Evolutionary conservation across 1,284 basidiomycete genomes (phyloP).

Genomic region (Cryptococcus hybrid): DNA sequence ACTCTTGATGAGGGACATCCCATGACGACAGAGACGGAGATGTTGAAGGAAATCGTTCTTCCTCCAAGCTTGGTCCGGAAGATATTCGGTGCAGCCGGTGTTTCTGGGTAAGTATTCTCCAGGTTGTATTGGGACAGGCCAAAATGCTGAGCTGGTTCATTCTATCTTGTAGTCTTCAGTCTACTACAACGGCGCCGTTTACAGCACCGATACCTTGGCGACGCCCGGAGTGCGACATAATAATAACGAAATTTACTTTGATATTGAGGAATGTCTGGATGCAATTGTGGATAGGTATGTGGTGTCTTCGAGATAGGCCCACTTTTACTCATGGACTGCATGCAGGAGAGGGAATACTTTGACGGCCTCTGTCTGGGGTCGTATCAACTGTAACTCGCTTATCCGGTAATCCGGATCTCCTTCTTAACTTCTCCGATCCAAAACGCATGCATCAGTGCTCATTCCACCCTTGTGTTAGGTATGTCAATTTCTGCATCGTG

Average conservation of each 20-base stretch:
- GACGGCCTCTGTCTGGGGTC: conserved; percentile 71
- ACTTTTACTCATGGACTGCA: not conserved
- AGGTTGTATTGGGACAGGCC: not conserved
- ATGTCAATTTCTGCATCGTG: conserved; percentile 29
- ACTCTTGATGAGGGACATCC: conserved; percentile 92
- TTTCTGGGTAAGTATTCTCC: conserved; percentile 51
- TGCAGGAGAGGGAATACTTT: conserved; percentile 70
- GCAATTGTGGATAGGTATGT: conserved; percentile 78
- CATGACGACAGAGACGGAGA: conserved; percentile 88
- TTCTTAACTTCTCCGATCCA: conserved; percentile 75
- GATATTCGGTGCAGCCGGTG: conserved; percentile 63
- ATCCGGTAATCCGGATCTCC: conserved; percentile 81
- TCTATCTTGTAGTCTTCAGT: conserved; percentile 40
- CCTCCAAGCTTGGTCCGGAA: conserved; percentile 83
- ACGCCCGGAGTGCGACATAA: conserved; percentile 75
- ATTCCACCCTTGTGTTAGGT: conserved; percentile 91
- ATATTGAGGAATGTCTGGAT: conserved; percentile 79
- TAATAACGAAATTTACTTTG: conserved; percentile 92
- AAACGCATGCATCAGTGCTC: conserved; percentile 71
- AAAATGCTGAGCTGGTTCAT: not conserved
- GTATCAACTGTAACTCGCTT: conserved; percentile 78
- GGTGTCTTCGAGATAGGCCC: not conserved
- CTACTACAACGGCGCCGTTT: conserved; percentile 64
- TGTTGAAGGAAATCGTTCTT: conserved; percentile 86
- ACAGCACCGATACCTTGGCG: conserved; percentile 94